Conservation (phyloP, 2,329 filamentous ascomycete genomes). For the Trichoderma sp. region DNA sequence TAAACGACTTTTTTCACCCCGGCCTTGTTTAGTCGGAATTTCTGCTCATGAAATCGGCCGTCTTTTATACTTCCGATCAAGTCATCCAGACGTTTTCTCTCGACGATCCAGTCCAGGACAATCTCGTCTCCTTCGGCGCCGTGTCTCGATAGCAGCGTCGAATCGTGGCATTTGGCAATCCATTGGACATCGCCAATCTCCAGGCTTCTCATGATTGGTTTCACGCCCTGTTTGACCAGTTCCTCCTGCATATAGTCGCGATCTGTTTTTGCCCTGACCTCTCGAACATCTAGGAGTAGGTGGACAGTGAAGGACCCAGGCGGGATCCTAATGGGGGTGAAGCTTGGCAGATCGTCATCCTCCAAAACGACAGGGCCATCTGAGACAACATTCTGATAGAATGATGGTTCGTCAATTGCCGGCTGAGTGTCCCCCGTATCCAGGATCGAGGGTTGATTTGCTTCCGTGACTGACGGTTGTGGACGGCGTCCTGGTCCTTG, state of each 20-base stretch:
- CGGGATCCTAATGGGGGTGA: conserved; percentile 60
- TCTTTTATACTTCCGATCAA: conserved; percentile 79
- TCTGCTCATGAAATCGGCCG: conserved; percentile 79
- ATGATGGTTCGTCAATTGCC: not conserved
- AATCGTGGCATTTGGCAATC: conserved; percentile 70
- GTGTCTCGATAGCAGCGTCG: conserved; percentile 51
- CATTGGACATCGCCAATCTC: conserved; percentile 76
- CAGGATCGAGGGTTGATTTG: not conserved
- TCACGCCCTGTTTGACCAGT: conserved; percentile 63
- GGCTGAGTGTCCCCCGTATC: not conserved
- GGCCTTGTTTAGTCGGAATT: conserved; percentile 71
- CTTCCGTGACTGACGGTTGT: not conserved
- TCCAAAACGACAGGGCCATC: conserved; percentile 35
- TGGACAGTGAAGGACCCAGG: conserved; percentile 69
- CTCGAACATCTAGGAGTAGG: conserved; percentile 71
- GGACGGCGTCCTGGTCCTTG: not conserved
- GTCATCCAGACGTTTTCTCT: conserved; percentile 78
- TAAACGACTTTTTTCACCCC: conserved; percentile 77
- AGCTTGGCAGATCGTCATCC: conserved; percentile 41
- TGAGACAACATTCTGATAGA: conserved; percentile 42
- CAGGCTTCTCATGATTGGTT: conserved; percentile 64
- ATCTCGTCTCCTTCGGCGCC: conserved; percentile 67
- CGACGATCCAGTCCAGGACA: conserved; percentile 76
- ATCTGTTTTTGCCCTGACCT: conserved; percentile 70
- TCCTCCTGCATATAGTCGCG: conserved; percentile 75